Evolutionary conservation across 352 stramenopile genomes (phyloP), one percentile per base, ranked within the genome.

Genomic region (Thalassiosira allenii): DNA sequence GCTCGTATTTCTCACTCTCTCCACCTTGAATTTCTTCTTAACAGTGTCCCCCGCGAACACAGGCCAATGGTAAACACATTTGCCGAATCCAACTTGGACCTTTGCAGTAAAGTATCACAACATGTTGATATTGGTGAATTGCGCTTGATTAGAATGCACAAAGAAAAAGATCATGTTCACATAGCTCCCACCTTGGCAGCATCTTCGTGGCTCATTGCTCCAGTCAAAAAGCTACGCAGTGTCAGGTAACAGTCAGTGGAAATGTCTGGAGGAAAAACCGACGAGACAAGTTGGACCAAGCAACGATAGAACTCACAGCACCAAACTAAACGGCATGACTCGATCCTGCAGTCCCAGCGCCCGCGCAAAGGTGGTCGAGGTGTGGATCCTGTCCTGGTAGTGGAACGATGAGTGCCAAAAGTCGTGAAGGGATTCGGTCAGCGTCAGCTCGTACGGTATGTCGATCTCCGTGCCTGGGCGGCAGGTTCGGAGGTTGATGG

Each of bases 1-100:
- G 59, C 71, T 91, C 2, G 88, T 93, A 68, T 88, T 94, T 40
- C 88, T 79, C 17, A 95, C 78, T 40, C 65, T 87, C 49, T 90
- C 77, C 17, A 95, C 88, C 43, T 87, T 58, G 66, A 94, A 94
- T 29, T 66, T 81, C 71, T 95, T 95, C 2, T 58, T 87, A 23
- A 94, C 91, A 0, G 91, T 95, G 81, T 94, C 91, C 9, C 91
- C 90, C n/a, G 85, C 75, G 76, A 95, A 95, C 2, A 81, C 87
- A 14, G 91, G 91, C 85, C 85, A 95, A 25, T 90, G 75, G 75
- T 95, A 95, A 1, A 86, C 40, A 44, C 79, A 84, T n/a, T 77
- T 79, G 11, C 84, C 75, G 75, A 90, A 92, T 2, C 84, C 87
- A 4, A 95, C 87, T 79, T 95, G 91, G 9, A 95, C 82, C 37